These are phyloP conservation scores for Leishmania gerbilli DNA, from an alignment of 208 protist species.

Conservation along the genomic window DNA sequence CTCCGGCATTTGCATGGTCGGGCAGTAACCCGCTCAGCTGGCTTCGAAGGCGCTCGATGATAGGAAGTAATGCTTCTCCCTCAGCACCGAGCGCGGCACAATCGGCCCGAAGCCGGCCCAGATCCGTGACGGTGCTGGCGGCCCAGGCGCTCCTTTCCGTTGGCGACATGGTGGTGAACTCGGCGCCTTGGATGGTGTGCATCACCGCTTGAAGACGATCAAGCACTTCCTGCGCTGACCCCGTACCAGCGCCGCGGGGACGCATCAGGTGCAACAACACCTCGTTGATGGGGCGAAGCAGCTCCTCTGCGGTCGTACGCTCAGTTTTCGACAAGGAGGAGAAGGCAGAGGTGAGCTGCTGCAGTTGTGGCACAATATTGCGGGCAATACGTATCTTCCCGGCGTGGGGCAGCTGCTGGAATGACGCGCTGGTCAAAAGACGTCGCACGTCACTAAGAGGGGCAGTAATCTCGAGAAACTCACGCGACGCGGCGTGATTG, in stretches of 20 bases:
- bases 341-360: slow-evolving; percentile 42
- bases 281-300: slow-evolving; percentile 53
- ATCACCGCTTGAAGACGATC: slow-evolving; percentile 47
- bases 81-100: slow-evolving; percentile 32
- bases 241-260: background rate
- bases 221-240: slow-evolving; percentile 30
- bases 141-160: slow-evolving; percentile 33
- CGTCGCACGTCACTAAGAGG: slow-evolving; percentile 42
- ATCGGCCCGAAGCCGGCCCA: slow-evolving; percentile 30
- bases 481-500: slow-evolving; percentile 11
- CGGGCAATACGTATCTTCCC: slow-evolving; percentile 34
- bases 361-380: slow-evolving; percentile 48
- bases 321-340: slow-evolving; percentile 40
- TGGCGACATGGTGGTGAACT: slow-evolving; percentile 36
- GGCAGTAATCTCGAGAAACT: slow-evolving; percentile 41
- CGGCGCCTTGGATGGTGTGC: slow-evolving; percentile 36
- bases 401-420: slow-evolving; percentile 30
- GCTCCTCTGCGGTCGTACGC: slow-evolving; percentile 32
- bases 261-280: slow-evolving; percentile 22
- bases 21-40: slow-evolving; percentile 23
- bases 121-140: slow-evolving; percentile 16
- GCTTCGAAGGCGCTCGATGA: slow-evolving; percentile 29
- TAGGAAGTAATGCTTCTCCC: slow-evolving; percentile 27
- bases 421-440: slow-evolving; percentile 41
- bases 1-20: background rate